Evolutionary conservation across 495 filamentous ascomycete species (phyloP), one percentile per base, ranked within the genome.

Genomic region (Lophiostoma macrostomum): DNA sequence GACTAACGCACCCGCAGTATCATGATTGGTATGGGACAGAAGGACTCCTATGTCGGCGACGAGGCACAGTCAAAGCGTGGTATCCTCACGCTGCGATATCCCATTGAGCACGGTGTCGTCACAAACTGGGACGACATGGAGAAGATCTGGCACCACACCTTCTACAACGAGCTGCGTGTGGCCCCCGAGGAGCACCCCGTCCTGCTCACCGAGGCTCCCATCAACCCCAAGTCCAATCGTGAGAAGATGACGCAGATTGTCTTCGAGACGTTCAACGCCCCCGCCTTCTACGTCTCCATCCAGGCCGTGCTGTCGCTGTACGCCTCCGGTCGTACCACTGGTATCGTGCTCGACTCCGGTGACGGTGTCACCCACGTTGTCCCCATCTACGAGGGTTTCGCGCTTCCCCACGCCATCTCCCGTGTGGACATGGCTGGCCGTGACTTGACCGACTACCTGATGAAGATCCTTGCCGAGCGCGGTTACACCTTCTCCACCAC

Each of bases 71-170:
- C 90, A 72, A 96, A 96, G 83, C 91, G 93, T 88, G 93, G 93
- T 89, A 94, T 98, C 77, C 83, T 98, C 58, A 98, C 94, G 53
- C 85, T 98, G 70, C 86, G 94, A 78, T 98, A 98, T 76, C 93
- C 93, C 65, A 95, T 98, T 70, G 93, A 98, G 82, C 93, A 98
- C 79, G 93, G 93, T 88, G 94, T 98, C 70, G 94, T 98, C 73
- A 98, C 93, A 78, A 96, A 98, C 84, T 98, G 93, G 93, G 91
- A 97, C 75, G 93, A 98, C 73, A 97, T 98, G 94, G 93, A 98
- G 80, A 97, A 96, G 83, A 98, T 98, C 69, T 98, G 93, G 94
- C 93, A 98, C 77, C 91, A 97, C 83, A 96, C 90, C 67, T 96
- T 98, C 85, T 98, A 97, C 87, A 97, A 96, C 75, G 93, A 98